phyloP scores from a whole-genome alignment of 257 asterid genomes.

The Salvia hispanica region DNA sequence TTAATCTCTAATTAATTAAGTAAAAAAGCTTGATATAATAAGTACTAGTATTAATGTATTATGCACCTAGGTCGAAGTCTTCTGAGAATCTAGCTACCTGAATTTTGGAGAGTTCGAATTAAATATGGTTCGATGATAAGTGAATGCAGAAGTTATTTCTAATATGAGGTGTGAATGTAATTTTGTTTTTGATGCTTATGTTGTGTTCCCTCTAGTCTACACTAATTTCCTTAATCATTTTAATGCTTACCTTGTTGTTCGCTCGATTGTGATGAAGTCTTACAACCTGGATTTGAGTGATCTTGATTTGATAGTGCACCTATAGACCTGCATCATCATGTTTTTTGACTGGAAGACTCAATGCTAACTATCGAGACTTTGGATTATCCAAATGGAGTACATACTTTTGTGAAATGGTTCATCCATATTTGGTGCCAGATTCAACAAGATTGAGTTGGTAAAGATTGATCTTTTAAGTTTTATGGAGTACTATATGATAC shows the following conservation, averaged over 20 bases:
- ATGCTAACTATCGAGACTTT: slow-evolving; percentile 3
- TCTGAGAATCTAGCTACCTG: no score
- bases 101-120: no score
- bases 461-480: no score
- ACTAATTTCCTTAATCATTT: background rate
- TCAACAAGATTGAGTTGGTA: background rate
- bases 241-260: background rate
- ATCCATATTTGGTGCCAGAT: background rate
- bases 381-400: background rate
- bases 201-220: background rate
- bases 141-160: background rate
- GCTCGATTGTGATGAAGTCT: no score
- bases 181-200: background rate
- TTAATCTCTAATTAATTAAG: background rate
- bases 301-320: no score
- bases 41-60: background rate
- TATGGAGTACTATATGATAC: no score
- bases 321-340: no score
- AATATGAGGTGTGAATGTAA: background rate
- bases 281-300: no score
- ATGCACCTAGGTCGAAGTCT: background rate
- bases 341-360: background rate
- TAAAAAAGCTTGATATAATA: background rate
- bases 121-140: no score
- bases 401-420: slow-evolving; percentile 6